Evolutionary conservation across 192 early-diverging fungal genomes (phyloP).

Genomic region (Phycomyces nitens): DNA sequence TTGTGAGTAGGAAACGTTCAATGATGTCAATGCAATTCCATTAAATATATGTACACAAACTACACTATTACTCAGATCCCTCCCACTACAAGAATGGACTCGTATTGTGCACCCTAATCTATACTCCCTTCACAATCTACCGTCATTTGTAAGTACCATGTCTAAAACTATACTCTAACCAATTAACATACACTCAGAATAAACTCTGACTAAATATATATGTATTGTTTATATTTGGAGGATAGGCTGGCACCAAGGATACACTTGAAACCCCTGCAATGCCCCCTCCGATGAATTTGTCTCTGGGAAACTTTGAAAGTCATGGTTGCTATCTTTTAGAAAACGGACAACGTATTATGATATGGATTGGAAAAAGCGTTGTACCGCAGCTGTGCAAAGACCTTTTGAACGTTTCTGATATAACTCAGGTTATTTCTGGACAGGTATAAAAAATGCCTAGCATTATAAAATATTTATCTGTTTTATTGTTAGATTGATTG

Average conservation of each 20-base stretch:
- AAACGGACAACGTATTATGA: conserved; percentile 61
- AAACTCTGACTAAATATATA: background rate
- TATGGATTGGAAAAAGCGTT: conserved; percentile 70
- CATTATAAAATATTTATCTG: background rate
- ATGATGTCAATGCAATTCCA: conserved; percentile 37
- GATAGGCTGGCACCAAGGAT: conserved; percentile 4
- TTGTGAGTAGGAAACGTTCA: conserved; percentile 13
- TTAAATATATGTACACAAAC: conserved; percentile 61
- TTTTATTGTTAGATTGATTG: background rate
- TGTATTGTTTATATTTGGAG: background rate
- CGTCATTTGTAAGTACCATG: conserved; percentile 41
- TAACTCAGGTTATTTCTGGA: conserved; percentile 52
- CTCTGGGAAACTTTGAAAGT: conserved; percentile 66
- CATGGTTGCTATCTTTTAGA: conserved; percentile 73
- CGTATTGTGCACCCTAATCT: conserved; percentile 58
- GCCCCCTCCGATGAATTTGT: conserved; percentile 65
- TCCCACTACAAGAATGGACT: conserved; percentile 57
- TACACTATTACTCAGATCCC: conserved; percentile 58
- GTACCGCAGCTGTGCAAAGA: conserved; percentile 51
- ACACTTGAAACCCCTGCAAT: conserved; percentile 47
- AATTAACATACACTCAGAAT: too few relatives aligned
- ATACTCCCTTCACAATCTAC: conserved; percentile 68
- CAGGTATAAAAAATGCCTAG: conserved; percentile 17
- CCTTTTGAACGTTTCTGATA: conserved; percentile 59
- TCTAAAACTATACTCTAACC: background rate